Conservation (phyloP, 2,329 filamentous ascomycete species). For the Hymenoscyphus linearis region DNA sequence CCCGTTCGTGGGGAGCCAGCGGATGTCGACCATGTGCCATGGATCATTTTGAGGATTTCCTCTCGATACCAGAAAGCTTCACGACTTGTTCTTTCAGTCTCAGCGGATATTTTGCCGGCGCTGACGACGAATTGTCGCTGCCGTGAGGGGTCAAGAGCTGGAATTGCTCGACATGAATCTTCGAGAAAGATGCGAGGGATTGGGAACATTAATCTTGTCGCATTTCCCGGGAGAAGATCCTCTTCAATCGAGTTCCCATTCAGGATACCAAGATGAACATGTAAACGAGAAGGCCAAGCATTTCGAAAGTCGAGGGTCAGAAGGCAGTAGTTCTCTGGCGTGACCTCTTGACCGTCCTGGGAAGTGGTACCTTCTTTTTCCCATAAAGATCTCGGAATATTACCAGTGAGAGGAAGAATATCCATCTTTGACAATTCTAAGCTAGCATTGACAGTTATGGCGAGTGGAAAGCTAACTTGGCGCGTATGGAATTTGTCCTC, state of each 20-base stretch:
- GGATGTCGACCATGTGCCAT: constrained; percentile 63
- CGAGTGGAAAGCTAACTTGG: constrained; percentile 73
- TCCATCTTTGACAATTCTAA: constrained; percentile 78
- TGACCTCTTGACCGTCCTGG: constrained; percentile 32
- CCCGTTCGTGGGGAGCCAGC: constrained; percentile 52
- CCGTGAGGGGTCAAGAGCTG: constrained; percentile 72
- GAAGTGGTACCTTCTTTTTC: constrained; percentile 33
- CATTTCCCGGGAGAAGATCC: constrained; percentile 60
- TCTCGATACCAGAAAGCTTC: constrained; percentile 93
- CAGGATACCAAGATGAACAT: constrained; percentile 51
- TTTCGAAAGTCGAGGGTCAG: constrained; percentile 82
- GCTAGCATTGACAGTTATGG: constrained; percentile 87
- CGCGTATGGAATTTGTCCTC: constrained; percentile 75
- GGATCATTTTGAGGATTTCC: constrained; percentile 65
- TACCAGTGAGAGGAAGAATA: constrained; percentile 64
- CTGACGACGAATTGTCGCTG: constrained; percentile 91
- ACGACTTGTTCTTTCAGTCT: constrained; percentile 69
- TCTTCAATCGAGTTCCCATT: constrained; percentile 34
- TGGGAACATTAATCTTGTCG: constrained; percentile 69
- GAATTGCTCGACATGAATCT: constrained; percentile 73
- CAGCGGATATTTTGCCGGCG: constrained; percentile 70
- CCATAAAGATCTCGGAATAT: constrained; percentile 60
- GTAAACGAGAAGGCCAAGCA: constrained; percentile 77
- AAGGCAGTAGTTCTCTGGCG: constrained; percentile 65
- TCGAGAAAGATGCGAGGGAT: constrained; percentile 69